Conservation (phyloP, 2,329 filamentous ascomycete species). For the Botrytis aclada region DNA sequence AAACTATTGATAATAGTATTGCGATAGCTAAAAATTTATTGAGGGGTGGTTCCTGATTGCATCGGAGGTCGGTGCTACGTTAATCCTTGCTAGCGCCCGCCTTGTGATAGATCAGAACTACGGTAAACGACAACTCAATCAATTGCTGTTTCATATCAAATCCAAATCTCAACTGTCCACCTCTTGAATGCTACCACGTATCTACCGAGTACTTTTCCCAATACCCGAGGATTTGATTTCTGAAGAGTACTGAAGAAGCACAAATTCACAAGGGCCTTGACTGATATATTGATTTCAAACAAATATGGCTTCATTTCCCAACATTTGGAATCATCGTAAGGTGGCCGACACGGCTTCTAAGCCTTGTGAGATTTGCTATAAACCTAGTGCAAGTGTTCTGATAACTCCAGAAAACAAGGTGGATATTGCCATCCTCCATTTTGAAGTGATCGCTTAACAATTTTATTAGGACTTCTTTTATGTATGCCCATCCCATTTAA, state of each 20-base stretch:
- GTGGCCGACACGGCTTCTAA: conserved; percentile 83
- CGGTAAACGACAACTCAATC: conserved; percentile 11
- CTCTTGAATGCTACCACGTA: neutral
- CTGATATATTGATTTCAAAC: neutral
- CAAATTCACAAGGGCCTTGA: no score
- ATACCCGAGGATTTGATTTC: neutral
- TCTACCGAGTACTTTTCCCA: neutral
- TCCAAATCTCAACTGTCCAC: neutral
- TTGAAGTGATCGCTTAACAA: conserved; percentile 3
- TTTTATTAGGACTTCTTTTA: conserved; percentile 78
- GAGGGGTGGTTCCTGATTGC: conserved; percentile 3
- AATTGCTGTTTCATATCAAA: conserved; percentile 4
- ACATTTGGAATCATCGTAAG: conserved; percentile 79
- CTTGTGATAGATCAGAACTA: neutral
- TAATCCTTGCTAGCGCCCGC: conserved; percentile 10
- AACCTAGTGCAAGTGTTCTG: conserved; percentile 79
- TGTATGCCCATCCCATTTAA: conserved; percentile 77
- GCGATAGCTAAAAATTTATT: conserved; percentile 5
- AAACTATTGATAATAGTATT: conserved; percentile 15
- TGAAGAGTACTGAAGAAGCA: neutral
- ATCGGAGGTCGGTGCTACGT: conserved; percentile 5
- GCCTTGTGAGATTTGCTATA: conserved; percentile 88
- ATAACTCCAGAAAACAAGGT: conserved; percentile 90
- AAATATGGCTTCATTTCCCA: conserved; percentile 54
- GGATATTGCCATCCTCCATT: neutral